phyloP scores from a whole-genome alignment of 805 yeast species.

The Kodamaea fukazawae region DNA sequence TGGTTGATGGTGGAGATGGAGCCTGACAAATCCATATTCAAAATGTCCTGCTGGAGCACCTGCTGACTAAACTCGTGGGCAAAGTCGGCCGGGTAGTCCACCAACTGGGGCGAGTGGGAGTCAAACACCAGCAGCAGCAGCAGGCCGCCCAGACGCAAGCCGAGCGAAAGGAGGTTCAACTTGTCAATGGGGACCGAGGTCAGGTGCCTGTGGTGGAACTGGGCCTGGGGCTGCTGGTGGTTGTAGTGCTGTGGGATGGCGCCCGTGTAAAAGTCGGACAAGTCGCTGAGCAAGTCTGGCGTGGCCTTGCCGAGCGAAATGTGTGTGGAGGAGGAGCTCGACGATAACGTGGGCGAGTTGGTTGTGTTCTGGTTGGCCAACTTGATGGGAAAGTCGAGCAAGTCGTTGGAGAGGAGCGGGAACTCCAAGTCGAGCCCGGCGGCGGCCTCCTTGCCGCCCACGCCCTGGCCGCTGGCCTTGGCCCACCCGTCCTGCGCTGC shows the following conservation, averaged over 20 bases:
- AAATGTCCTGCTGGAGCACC: neutral
- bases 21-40: too few relatives aligned
- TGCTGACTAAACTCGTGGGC: neutral
- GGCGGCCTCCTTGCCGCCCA: neutral
- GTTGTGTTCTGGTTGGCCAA: neutral
- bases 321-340: conserved; percentile 10
- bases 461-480: too few relatives aligned
- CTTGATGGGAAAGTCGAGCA: neutral
- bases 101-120: conserved; percentile 7
- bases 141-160: conserved; percentile 7
- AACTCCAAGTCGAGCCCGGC: neutral
- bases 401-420: neutral
- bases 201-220: conserved; percentile 10
- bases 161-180: conserved; percentile 12
- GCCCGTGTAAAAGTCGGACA: conserved; percentile 2
- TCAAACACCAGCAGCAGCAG: conserved; percentile 12
- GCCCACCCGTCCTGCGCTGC: too few relatives aligned
- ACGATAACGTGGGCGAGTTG: conserved; percentile 9
- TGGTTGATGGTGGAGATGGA: neutral
- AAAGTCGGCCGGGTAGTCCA: neutral
- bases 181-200: conserved; percentile 12
- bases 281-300: conserved; percentile 9
- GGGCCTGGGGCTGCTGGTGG: conserved; percentile 8
- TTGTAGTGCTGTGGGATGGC: conserved; percentile 6
- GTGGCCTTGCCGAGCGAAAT: conserved; percentile 8